phyloP scores from a whole-genome alignment of 2,329 filamentous ascomycete genomes.

The Diaporthe helianthi region DNA sequence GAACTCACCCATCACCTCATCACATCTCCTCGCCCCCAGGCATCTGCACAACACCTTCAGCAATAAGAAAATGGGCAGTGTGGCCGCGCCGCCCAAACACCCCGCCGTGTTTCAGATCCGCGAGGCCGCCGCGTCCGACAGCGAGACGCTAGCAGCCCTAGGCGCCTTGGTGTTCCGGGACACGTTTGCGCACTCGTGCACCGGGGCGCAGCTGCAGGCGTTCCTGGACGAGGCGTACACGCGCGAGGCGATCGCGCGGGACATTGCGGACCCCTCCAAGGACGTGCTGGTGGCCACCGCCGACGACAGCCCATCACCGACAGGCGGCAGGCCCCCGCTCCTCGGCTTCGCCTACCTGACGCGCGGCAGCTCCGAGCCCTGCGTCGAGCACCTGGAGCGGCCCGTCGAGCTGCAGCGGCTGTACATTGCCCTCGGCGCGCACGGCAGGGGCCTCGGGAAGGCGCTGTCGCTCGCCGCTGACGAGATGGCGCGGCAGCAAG shows the following conservation, averaged over 20 bases:
- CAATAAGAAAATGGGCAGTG: neutral
- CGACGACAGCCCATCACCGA: neutral
- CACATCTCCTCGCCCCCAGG: no score
- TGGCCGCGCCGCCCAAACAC: neutral
- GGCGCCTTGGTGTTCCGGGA: conserved; percentile 46
- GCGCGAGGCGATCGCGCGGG: conserved; percentile 36
- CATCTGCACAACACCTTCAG: neutral
- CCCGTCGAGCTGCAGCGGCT: conserved; percentile 52
- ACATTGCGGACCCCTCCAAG: conserved; percentile 17
- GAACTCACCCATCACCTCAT: no score
- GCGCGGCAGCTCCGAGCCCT: conserved; percentile 46
- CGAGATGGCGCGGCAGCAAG: conserved; percentile 45
- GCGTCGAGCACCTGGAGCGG: conserved; percentile 41
- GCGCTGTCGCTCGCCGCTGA: conserved; percentile 43
- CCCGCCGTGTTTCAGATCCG: conserved; percentile 37
- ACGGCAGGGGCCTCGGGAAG: conserved; percentile 49
- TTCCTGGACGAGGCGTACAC: conserved; percentile 50
- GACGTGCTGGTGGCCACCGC: conserved; percentile 41
- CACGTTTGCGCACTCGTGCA: conserved; percentile 52
- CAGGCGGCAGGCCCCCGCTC: conserved; percentile 40
- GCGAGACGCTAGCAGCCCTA: conserved; percentile 43
- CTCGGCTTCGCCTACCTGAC: conserved; percentile 52
- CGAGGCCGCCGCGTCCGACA: conserved; percentile 41
- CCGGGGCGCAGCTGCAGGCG: conserved; percentile 45
- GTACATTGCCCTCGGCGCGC: conserved; percentile 46